Evolutionary conservation across 257 asterid species (phyloP).

Genomic region (Ligustrum vulgare): DNA sequence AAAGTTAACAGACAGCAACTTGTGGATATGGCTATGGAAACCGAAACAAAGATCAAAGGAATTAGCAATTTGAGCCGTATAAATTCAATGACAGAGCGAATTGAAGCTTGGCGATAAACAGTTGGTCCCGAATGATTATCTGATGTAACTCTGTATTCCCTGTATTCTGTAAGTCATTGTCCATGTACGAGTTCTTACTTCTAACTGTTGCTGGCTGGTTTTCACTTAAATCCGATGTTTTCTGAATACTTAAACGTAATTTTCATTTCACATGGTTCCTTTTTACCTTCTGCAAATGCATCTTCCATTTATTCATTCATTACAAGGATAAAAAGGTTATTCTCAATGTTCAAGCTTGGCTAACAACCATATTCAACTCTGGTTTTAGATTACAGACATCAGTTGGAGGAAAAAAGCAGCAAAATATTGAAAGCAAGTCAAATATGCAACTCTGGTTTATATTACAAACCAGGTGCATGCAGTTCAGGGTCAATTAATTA

Average conservation of each 20-base stretch:
- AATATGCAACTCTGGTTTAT: slow-evolving; percentile 18
- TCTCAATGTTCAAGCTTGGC: slow-evolving; percentile 1
- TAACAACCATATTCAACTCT: neutral
- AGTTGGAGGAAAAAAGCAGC: slow-evolving; percentile 2
- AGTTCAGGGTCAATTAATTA: slow-evolving; percentile 21
- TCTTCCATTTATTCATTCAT: neutral
- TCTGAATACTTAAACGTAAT: slow-evolving; percentile 21
- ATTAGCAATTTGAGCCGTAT: slow-evolving; percentile 78
- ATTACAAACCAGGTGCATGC: slow-evolving; percentile 6
- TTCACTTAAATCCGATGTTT: slow-evolving; percentile 23
- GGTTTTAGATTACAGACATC: neutral
- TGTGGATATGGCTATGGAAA: slow-evolving; percentile 32
- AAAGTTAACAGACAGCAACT: slow-evolving; percentile 31
- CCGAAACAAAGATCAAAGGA: slow-evolving; percentile 53
- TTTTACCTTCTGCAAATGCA: slow-evolving; percentile 14
- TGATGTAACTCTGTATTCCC: slow-evolving; percentile 23
- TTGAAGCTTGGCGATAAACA: slow-evolving; percentile 81
- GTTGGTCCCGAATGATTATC: slow-evolving; percentile 18
- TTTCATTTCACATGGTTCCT: slow-evolving; percentile 17
- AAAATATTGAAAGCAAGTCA: neutral
- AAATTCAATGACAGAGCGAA: slow-evolving; percentile 65
- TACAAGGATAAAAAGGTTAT: neutral
- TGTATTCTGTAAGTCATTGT: slow-evolving; percentile 18
- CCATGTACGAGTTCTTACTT: slow-evolving; percentile 27
- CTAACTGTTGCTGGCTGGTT: slow-evolving; percentile 12